A percentile compares a stretch with the other conserved stretches of the same genome.
Conservation (phyloP, 805 yeast species). For the Cyberlindnera samutprakarnensis region DNA sequence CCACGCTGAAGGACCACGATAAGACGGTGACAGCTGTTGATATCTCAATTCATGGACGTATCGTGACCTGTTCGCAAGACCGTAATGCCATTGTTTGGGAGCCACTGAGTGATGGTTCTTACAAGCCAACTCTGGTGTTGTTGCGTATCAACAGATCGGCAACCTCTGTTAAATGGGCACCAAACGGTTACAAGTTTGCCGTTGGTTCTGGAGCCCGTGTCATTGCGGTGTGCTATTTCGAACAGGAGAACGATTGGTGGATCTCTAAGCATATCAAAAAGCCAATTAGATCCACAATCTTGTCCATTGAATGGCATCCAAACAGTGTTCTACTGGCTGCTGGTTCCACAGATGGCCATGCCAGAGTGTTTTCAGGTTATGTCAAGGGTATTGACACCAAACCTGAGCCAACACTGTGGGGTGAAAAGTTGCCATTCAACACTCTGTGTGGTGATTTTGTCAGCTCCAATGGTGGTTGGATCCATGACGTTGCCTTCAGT, state of each 20-base stretch:
- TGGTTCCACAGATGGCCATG: slow-evolving; percentile 92
- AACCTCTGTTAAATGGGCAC: slow-evolving; percentile 91
- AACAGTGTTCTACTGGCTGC: slow-evolving; percentile 81
- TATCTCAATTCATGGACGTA: slow-evolving; percentile 78
- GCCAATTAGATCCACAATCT: slow-evolving; percentile 83
- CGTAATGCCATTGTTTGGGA: slow-evolving; percentile 98
- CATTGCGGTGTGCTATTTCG: slow-evolving; percentile 93
- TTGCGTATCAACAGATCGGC: slow-evolving; percentile 94
- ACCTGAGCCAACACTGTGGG: slow-evolving; percentile 84
- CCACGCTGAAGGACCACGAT: slow-evolving; percentile 77
- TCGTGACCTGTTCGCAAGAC: slow-evolving; percentile 96
- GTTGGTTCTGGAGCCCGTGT: slow-evolving; percentile 94
- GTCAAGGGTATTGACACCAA: slow-evolving; percentile 83
- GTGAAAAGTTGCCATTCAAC: slow-evolving; percentile 90
- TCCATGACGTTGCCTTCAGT: slow-evolving; percentile 83
- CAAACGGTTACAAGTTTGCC: slow-evolving; percentile 90
- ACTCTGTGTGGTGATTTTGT: slow-evolving; percentile 79
- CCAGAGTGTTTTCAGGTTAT: slow-evolving; percentile 81
- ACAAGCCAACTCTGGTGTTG: slow-evolving; percentile 86
- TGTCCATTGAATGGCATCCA: slow-evolving; percentile 87
- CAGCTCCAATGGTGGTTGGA: slow-evolving; percentile 75
- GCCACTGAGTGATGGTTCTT: slow-evolving; percentile 48
- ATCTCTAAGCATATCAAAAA: slow-evolving; percentile 94
- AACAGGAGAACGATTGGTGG: slow-evolving; percentile 98
- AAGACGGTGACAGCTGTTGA: slow-evolving; percentile 93